phyloP scores from a whole-genome alignment of 164 flowering plant species.

The Vitis rotundifolia region DNA sequence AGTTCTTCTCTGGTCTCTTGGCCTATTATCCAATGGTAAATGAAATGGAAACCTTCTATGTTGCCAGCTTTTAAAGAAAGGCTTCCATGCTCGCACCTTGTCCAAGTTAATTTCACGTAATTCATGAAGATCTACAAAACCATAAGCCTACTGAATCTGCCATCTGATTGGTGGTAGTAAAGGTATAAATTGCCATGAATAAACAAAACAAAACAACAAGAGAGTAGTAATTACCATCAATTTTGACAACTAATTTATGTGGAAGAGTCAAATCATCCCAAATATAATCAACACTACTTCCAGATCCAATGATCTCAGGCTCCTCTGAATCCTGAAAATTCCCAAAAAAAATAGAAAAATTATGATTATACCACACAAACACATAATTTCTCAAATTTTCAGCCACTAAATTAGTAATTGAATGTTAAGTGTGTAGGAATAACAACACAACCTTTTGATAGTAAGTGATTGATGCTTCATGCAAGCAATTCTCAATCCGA shows the following conservation, averaged over 20 bases:
- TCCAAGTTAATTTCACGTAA: constrained; percentile 83
- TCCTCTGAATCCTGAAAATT: constrained; percentile 60
- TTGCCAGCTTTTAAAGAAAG: constrained; percentile 59
- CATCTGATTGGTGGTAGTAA: constrained; percentile 1
- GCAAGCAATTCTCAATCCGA: constrained; percentile 79
- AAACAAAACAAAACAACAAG: neutral
- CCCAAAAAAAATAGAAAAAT: constrained; percentile 1
- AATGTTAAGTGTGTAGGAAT: neutral
- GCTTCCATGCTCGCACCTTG: constrained; percentile 82
- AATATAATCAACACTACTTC: constrained; percentile 53
- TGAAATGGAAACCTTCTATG: constrained; percentile 45
- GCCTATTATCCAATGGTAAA: constrained; percentile 39
- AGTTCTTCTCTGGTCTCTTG: constrained; percentile 27
- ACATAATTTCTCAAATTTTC: neutral
- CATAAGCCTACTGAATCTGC: neutral
- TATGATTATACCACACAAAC: neutral
- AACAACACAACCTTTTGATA: constrained; percentile 75
- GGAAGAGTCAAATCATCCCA: constrained; percentile 93
- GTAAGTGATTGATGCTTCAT: constrained; percentile 56
- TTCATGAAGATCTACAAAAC: constrained; percentile 44
- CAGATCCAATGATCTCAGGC: constrained; percentile 70
- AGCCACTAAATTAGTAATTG: constrained; percentile 4
- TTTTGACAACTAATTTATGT: constrained; percentile 72
- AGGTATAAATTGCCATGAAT: neutral
- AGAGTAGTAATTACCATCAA: constrained; percentile 45